phyloP scores from a whole-genome alignment of 441 rosid species.

The Breynia disticha region DNA sequence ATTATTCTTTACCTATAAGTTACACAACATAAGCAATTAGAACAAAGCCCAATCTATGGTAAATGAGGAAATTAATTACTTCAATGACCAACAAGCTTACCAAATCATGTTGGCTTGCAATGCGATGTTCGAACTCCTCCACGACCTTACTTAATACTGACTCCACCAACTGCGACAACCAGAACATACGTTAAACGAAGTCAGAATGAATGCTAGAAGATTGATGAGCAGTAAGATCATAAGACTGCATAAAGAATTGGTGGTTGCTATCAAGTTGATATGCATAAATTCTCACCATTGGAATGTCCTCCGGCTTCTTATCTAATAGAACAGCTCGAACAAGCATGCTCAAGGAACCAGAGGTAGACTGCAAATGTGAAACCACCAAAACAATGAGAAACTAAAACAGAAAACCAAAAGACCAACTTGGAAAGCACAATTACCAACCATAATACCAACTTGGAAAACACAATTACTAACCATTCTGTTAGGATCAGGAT shows the following conservation, averaged over 20 bases:
- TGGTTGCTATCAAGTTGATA: no score
- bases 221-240: background rate
- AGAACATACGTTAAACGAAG: constrained; percentile 7
- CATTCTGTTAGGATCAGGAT: constrained; percentile 51
- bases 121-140: constrained; percentile 76
- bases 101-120: constrained; percentile 51
- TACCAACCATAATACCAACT: constrained; percentile 1
- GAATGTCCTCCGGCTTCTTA: constrained; percentile 83
- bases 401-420: constrained; percentile 4
- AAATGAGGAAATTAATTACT: constrained; percentile 4
- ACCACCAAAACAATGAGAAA: constrained; percentile 8
- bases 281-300: constrained; percentile 58
- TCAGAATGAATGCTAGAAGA: constrained; percentile 12
- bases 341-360: constrained; percentile 56
- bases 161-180: constrained; percentile 63
- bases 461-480: constrained; percentile 34
- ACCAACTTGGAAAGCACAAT: constrained; percentile 8
- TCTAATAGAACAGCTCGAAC: constrained; percentile 67
- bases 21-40: constrained; percentile 12
- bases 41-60: background rate
- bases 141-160: constrained; percentile 73
- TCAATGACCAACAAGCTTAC: constrained; percentile 29
- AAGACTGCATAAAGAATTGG: background rate
- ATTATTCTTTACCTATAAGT: constrained; percentile 33
- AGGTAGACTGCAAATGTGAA: constrained; percentile 32